Percentiles rank a stretch among this genome's conserved stretches.
Conservation (phyloP, 2,329 filamentous ascomycete species). For the Colletotrichum theobromicola region DNA sequence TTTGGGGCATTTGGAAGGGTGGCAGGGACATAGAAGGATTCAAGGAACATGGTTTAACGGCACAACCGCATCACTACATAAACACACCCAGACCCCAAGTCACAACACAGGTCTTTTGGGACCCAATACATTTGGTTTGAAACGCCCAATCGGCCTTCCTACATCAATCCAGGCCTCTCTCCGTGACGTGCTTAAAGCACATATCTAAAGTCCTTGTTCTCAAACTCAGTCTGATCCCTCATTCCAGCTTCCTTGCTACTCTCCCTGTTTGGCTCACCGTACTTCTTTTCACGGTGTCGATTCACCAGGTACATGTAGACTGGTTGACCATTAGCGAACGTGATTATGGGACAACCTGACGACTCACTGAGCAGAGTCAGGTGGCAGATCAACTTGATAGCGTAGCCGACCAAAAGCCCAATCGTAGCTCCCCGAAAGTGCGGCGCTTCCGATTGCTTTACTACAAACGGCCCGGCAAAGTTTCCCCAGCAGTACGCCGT, state of each 20-base stretch:
- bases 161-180: accelerated
- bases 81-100: accelerated
- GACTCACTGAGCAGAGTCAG: background rate
- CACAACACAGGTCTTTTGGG: accelerated
- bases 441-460: background rate
- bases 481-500: background rate
- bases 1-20: background rate
- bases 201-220: conserved; percentile 48
- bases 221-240: conserved; percentile 44
- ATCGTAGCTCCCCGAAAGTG: background rate
- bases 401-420: background rate
- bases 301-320: background rate
- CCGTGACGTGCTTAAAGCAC: conserved; percentile 27
- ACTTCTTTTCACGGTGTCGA: conserved; percentile 11
- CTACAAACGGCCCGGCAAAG: background rate
- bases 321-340: background rate
- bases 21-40: background rate
- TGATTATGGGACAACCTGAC: background rate
- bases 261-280: conserved; percentile 37
- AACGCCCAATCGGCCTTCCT: background rate
- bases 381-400: background rate
- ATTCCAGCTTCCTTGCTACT: conserved; percentile 42
- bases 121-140: background rate
- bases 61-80: background rate
- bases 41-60: accelerated